These are phyloP conservation scores for Aspergillus sclerotiicarbonarius DNA, from an alignment of 495 filamentous ascomycete genomes.

Conservation along the genomic window DNA sequence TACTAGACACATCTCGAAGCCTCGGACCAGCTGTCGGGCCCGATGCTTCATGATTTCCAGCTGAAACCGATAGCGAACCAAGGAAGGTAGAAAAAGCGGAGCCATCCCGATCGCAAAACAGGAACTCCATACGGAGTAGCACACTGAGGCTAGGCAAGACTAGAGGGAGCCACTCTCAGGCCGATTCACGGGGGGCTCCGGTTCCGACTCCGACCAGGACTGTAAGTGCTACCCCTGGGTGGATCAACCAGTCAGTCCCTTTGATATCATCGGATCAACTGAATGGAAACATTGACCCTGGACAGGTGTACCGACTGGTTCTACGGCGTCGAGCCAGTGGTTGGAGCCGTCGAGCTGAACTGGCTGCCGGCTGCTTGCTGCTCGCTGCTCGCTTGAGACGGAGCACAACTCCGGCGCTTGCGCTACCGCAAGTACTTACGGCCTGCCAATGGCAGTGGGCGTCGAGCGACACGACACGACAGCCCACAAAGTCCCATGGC, in stretches of 20 bases:
- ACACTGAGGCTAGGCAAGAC: too few relatives aligned
- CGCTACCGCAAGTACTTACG: not conserved
- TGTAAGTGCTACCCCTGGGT: slow-evolving; percentile 31
- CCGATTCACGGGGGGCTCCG: slow-evolving; percentile 22
- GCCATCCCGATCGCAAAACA: not conserved
- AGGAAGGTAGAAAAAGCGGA: slow-evolving; percentile 1
- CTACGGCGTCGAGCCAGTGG: not conserved
- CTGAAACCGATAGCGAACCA: slow-evolving; percentile 5
- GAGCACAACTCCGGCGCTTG: not conserved
- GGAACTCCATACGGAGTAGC: not conserved
- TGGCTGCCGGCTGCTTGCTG: too few relatives aligned
- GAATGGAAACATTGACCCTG: not conserved
- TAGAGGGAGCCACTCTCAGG: slow-evolving; percentile 9
- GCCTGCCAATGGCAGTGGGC: not conserved
- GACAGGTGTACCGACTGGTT: too few relatives aligned
- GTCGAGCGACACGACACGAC: not conserved
- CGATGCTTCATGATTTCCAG: not conserved
- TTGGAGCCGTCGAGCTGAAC: not conserved
- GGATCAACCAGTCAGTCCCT: slow-evolving; percentile 29
- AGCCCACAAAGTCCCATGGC: not conserved
- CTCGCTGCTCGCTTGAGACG: not conserved
- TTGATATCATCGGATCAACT: slow-evolving; percentile 6
- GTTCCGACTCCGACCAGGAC: slow-evolving; percentile 18
- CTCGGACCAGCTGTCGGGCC: too few relatives aligned
- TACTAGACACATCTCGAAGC: too few relatives aligned